Evolutionary conservation across 1,139 yeast genomes (phyloP).

Genomic region (Candida dubliniensis): DNA sequence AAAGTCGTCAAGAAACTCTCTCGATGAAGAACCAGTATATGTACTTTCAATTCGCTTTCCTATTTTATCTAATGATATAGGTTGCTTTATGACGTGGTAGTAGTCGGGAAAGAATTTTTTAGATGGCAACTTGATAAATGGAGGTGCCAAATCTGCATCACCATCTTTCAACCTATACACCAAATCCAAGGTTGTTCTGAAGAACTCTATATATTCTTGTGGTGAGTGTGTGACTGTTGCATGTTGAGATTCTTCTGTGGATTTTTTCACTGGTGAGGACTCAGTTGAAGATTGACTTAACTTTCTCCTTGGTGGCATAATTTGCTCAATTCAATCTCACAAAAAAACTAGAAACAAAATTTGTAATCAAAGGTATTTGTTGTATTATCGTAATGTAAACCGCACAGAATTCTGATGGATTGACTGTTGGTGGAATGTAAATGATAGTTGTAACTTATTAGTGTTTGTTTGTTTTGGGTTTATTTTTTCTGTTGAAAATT

Average conservation of each 20-base stretch:
- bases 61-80: conserved; percentile 69
- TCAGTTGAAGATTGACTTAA: not conserved
- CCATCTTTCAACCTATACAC: conserved; percentile 29
- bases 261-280: conserved; percentile 13
- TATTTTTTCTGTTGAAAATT: not conserved
- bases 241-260: conserved; percentile 13
- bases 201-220: conserved; percentile 29
- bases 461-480: conserved; percentile 8
- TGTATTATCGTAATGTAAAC: not conserved
- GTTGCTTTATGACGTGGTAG: conserved; percentile 61
- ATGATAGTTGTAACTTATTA: conserved; percentile 2
- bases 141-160: conserved; percentile 41
- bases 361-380: not conserved
- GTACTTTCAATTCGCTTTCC: conserved; percentile 43
- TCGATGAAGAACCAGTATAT: conserved; percentile 28
- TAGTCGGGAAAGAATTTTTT: conserved; percentile 82
- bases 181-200: conserved; percentile 24
- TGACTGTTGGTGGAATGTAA: not conserved
- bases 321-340: not conserved
- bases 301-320: conserved; percentile 32
- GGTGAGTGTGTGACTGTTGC: conserved; percentile 13
- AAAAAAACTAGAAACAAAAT: not conserved
- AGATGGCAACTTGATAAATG: conserved; percentile 70
- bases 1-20: conserved; percentile 56
- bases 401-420: not conserved